Conservation (phyloP, 257 asterid species). For the Jacaranda mimosifolia region DNA sequence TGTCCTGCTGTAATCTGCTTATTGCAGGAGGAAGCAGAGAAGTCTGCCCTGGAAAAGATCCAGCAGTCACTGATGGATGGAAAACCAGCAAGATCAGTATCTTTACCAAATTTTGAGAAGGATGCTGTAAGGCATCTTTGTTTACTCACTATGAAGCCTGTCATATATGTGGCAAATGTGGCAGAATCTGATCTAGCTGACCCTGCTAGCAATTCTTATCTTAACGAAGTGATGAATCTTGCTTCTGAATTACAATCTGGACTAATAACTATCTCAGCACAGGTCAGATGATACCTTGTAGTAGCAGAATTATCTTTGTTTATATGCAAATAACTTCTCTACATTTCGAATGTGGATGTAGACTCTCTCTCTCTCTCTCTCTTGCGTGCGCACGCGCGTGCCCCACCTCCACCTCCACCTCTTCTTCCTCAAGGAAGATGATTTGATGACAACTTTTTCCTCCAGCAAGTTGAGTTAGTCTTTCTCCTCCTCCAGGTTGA, state of each 20-base stretch:
- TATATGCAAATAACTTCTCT: slow-evolving; percentile 18
- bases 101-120: slow-evolving; percentile 77
- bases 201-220: slow-evolving; percentile 75
- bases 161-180: slow-evolving; percentile 93
- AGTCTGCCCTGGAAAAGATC: slow-evolving; percentile 82
- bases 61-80: slow-evolving; percentile 83
- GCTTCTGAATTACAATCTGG: slow-evolving; percentile 91
- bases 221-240: slow-evolving; percentile 73
- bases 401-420: background rate
- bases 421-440: slow-evolving; percentile 18
- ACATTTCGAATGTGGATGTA: background rate
- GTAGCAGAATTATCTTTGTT: slow-evolving; percentile 24
- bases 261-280: slow-evolving; percentile 90
- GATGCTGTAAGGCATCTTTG: slow-evolving; percentile 90
- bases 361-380: slow-evolving; percentile 8
- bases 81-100: slow-evolving; percentile 92
- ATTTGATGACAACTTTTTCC: slow-evolving; percentile 27
- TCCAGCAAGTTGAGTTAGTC: slow-evolving; percentile 23
- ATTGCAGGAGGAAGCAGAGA: slow-evolving; percentile 96
- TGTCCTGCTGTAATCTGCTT: slow-evolving; percentile 33
- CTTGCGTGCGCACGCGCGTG: background rate
- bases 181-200: slow-evolving; percentile 95
- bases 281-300: slow-evolving; percentile 60
- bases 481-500: slow-evolving; percentile 70
- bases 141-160: slow-evolving; percentile 95